Base-by-base conservation (phyloP, 768 basidiomycete genomes). In the Sarcomyxa edulis region DNA sequence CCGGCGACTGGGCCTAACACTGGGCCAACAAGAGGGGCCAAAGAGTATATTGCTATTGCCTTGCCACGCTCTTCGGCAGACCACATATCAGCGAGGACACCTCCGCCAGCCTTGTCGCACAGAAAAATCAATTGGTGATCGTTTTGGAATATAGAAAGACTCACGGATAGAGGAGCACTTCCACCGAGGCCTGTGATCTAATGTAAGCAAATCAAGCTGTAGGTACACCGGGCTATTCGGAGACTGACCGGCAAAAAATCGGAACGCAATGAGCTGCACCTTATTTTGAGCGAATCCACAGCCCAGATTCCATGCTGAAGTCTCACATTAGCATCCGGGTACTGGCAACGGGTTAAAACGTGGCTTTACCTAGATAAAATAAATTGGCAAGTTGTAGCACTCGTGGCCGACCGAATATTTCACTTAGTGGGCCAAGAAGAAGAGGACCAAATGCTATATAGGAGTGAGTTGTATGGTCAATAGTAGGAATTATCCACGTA, bases 131-230 rank as follows among this genome's bases (percentile, higher is more conserved):
- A 16, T 7, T 18, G 62, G 62, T 2, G 72, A 35, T 7, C 64
- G 62, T 3, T 61, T 50, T 1, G 64, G 43, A 46, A 65, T 62
- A 38, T 66, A 69, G 3, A 51, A 58, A 20, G 69, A 51, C 65
- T 12, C 47, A 84, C 74, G 7, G 76, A 59, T 3, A 84, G 59
- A 6, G 84, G 81, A 0, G 84, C 84, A 37, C 80, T 79, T 0
- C 84, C 85, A 15, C 85, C 85, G 2, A 88, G 40, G 2, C 85
- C 84, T 1, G n/a, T n/a, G n/a, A n/a, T n/a, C n/a, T n/a, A n/a
- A n/a, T n/a, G 83, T n/a, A n/a, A n/a, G n/a, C n/a, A n/a, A n/a
- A n/a, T n/a, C n/a, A n/a, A n/a, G n/a, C n/a, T n/a, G n/a, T n/a
- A n/a, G n/a, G n/a, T n/a, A n/a, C n/a, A n/a, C n/a, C n/a, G n/a